Percentiles rank a stretch among this genome's conserved stretches.
These are phyloP conservation scores for Besnoitia besnoiti DNA, from an alignment of 169 alveolate genomes.

Conservation along the genomic window DNA sequence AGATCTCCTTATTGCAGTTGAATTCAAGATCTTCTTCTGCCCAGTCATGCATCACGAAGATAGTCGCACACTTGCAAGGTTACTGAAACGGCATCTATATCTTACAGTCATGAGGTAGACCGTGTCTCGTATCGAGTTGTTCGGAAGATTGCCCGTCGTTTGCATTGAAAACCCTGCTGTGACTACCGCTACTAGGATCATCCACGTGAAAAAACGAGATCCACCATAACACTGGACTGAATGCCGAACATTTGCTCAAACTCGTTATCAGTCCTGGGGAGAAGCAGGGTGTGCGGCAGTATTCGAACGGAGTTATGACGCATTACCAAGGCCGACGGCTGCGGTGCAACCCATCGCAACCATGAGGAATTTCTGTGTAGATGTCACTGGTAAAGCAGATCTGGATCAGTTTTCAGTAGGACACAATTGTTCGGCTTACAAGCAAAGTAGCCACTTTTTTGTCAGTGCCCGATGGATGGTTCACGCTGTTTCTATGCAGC, in stretches of 20 bases:
- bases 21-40: constrained; percentile 25
- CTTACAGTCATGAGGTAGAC: neutral
- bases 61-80: neutral
- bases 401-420: neutral
- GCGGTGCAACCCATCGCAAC: constrained; percentile 1
- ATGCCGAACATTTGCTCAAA: neutral
- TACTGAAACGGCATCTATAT: neutral
- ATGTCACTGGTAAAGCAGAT: neutral
- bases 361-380: neutral
- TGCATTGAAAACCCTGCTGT: no score
- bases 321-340: constrained; percentile 1
- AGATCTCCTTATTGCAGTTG: neutral
- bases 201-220: neutral
- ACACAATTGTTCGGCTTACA: neutral
- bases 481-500: neutral
- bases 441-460: neutral
- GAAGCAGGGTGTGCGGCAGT: neutral
- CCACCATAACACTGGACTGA: constrained; percentile 20
- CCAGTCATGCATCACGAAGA: neutral
- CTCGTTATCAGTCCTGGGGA: neutral
- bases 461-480: neutral
- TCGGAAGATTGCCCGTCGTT: no score
- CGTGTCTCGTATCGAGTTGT: neutral
- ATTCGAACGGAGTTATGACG: neutral
- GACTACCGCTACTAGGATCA: neutral